Evolutionary conservation across 257 asterid species (phyloP), one percentile per base, ranked within the genome.

Genomic region (Capsicum baccatum): DNA sequence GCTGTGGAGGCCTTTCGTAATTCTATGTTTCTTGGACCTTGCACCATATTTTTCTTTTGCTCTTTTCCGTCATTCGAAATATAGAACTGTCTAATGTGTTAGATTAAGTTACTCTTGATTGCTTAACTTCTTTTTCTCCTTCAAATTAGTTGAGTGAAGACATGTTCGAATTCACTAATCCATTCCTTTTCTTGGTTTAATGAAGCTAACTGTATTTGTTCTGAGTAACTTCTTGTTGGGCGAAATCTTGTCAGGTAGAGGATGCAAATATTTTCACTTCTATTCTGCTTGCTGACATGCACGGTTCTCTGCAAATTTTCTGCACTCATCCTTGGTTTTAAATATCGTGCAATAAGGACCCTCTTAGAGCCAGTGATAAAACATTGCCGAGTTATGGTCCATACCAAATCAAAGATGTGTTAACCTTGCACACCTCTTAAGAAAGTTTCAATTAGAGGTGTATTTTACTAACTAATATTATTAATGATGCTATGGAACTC

Each of bases 141-240:
- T 76, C 64, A 14, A 76, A 54, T 57, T 76, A 76, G 47, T 76
- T 26, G 81, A 52, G 81, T 26, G 48, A 54, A 76, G 63, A 26
- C 19, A 26, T 63, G 39, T 66, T 63, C 17, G 8, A 9, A 62
- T 48, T 42, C 80, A 14, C 89, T 83, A 82, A 64, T 42, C 59
- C 54, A 64, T 6, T 83, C 48, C 12, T 79, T 13, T 55, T 52
- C 55, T 78, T 81, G 67, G 21, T 76, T 68, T 54, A 42, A 73
- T 88, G 58, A 64, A 96, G 99, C 91, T 96, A 83, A 96, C 98
- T 37, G 88, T 96, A 54, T 91, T 97, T 47, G 80, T 92, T 85
- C 92, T 96, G 93, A 94, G 98, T 92, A 93, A 96, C 93, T 94
- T 96, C 88, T 89, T 96, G 85, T 82, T 94, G 58, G 99, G 99